Conservation (phyloP, 2,329 filamentous ascomycete genomes). For the Coniochaeta pulveracea region DNA sequence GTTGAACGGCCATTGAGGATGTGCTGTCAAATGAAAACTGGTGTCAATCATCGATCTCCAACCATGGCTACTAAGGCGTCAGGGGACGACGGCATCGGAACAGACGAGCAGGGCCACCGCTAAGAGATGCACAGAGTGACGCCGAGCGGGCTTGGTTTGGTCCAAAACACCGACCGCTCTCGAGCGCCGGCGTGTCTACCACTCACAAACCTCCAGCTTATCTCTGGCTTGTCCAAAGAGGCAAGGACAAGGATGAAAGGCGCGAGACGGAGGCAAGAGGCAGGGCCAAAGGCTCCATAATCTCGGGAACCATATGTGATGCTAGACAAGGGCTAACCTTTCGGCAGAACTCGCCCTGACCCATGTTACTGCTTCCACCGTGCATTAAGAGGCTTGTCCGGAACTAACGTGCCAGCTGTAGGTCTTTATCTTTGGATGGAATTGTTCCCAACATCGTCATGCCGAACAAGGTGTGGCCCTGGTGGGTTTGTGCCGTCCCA, state of each 20-base stretch:
- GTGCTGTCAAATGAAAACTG: neutral
- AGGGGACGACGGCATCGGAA: slow-evolving; percentile 2
- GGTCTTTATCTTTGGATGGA: neutral
- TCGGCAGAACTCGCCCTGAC: slow-evolving; percentile 17
- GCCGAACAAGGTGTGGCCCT: neutral
- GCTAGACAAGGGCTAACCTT: slow-evolving; percentile 16
- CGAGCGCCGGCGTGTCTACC: slow-evolving; percentile 13
- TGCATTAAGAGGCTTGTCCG: slow-evolving; percentile 12
- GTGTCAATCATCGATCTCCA: slow-evolving; percentile 4
- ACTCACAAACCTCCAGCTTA: slow-evolving; percentile 27
- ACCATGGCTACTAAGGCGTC: neutral
- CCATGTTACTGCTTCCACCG: slow-evolving; percentile 13
- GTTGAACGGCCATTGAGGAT: slow-evolving; percentile 8
- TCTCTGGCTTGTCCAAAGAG: slow-evolving; percentile 12
- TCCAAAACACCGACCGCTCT: neutral
- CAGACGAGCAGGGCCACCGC: neutral
- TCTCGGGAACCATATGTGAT: slow-evolving; percentile 23
- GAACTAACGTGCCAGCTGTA: slow-evolving; percentile 6
- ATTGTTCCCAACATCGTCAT: neutral
- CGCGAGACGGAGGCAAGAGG: slow-evolving; percentile 7
- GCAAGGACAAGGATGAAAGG: slow-evolving; percentile 16
- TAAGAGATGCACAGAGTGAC: slow-evolving; percentile 1
- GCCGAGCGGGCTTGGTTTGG: slow-evolving; percentile 2
- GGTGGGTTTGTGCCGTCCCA: neutral
- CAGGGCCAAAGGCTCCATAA: slow-evolving; percentile 16